These are phyloP conservation scores for Pecoramyces ruminantium DNA, from an alignment of 192 early-diverging fungal genomes.

Conservation along the genomic window DNA sequence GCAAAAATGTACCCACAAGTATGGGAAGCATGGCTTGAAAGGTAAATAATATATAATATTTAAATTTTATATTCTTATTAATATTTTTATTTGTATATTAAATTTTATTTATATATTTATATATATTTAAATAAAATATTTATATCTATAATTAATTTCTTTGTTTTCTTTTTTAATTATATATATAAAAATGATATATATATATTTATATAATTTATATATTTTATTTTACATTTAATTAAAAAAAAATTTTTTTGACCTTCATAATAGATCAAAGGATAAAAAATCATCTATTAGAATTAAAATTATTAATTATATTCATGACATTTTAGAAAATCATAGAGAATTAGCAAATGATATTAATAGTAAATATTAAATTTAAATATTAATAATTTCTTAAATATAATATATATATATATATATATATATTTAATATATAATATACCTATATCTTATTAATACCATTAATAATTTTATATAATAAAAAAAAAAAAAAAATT, in stretches of 20 bases:
- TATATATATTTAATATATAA: neutral
- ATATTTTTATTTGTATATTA: no score
- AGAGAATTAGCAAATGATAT: slow-evolving; percentile 51
- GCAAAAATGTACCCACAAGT: slow-evolving; percentile 55
- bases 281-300: slow-evolving; percentile 49
- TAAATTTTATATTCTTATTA: no score
- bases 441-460: no score
- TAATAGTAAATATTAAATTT: slow-evolving; percentile 24
- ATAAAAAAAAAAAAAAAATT: no score
- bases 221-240: neutral
- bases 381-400: neutral
- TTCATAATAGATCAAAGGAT: slow-evolving; percentile 53
- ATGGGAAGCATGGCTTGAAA: slow-evolving; percentile 72
- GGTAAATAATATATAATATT: no score
- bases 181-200: no score
- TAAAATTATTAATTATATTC: slow-evolving; percentile 50
- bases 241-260: neutral
- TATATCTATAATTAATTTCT: no score
- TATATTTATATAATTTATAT: neutral
- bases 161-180: no score
- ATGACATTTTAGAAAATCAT: slow-evolving; percentile 49
- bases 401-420: neutral
- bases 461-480: no score
- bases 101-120: no score
- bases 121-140: no score